Conservation (phyloP, 1,139 yeast species). For the Hemisphaericaspora xylofermentans region DNA sequence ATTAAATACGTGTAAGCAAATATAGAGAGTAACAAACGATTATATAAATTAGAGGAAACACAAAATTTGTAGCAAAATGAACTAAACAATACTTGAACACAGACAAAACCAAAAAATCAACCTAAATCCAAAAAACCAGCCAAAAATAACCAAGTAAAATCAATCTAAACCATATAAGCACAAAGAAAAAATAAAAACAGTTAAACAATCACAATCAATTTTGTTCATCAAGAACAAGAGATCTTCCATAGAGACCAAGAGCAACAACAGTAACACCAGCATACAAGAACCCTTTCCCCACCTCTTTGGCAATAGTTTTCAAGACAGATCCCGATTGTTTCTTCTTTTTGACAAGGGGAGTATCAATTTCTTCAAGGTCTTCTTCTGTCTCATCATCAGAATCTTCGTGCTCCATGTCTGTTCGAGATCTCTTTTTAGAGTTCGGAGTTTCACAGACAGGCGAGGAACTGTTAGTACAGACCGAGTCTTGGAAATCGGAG, state of each 20-base stretch:
- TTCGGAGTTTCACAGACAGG: background rate
- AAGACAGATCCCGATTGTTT: conserved; percentile 9
- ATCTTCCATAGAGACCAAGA: conserved; percentile 38
- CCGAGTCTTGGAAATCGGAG: background rate
- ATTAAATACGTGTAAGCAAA: too few relatives aligned
- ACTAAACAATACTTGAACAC: background rate
- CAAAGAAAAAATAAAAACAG: background rate
- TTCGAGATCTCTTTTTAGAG: conserved; percentile 3
- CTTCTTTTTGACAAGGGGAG: conserved; percentile 14
- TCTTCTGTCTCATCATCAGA: conserved; percentile 4
- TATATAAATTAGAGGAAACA: background rate
- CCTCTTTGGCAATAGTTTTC: conserved; percentile 30
- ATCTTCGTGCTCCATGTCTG: conserved; percentile 6
- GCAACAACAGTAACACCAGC: conserved; percentile 37
- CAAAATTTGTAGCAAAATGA: background rate
- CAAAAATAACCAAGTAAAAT: background rate
- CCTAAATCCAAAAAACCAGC: background rate
- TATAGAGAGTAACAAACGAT: background rate
- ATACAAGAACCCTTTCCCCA: conserved; percentile 35
- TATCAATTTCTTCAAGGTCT: conserved; percentile 2
- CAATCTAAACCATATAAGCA: conserved; percentile 1
- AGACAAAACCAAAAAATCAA: background rate
- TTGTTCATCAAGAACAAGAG: conserved; percentile 10
- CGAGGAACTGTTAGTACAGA: background rate
- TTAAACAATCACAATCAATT: background rate